These are phyloP conservation scores for Kondoa subrosea DNA, from an alignment of 768 basidiomycete genomes.

Conservation along the genomic window DNA sequence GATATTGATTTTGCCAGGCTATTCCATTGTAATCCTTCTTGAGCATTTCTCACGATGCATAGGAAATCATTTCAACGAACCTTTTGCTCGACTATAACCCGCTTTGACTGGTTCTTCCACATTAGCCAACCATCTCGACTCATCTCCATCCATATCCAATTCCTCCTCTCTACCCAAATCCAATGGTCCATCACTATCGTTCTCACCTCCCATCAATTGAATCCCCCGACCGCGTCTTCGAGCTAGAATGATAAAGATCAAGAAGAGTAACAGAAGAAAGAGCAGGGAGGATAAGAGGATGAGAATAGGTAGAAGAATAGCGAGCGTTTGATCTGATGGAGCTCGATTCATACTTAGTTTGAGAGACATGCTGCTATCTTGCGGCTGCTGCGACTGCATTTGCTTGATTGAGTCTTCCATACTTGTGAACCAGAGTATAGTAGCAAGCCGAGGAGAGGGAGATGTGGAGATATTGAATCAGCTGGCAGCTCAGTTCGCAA, in stretches of 20 bases:
- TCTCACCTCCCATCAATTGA: conserved; percentile 46
- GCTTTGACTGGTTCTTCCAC: conserved; percentile 49
- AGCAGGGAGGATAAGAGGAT: conserved; percentile 85
- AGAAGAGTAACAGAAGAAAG: conserved; percentile 79
- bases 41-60: neutral
- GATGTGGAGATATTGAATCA: too few relatives aligned
- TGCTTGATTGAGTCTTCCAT: too few relatives aligned
- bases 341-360: neutral
- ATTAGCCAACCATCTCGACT: conserved; percentile 80
- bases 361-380: neutral
- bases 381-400: neutral
- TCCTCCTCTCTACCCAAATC: conserved; percentile 75
- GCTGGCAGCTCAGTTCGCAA: too few relatives aligned
- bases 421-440: too few relatives aligned
- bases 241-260: conserved; percentile 73
- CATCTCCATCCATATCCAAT: conserved; percentile 73
- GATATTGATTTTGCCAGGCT: conserved; percentile 51
- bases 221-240: conserved; percentile 46
- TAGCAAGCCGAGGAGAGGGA: too few relatives aligned
- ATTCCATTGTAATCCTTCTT: neutral
- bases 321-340: conserved; percentile 18
- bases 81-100: conserved; percentile 71
- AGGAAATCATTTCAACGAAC: conserved; percentile 37
- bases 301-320: conserved; percentile 70
- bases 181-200: conserved; percentile 73